A percentile compares a stretch with the other conserved stretches of the same genome.
These are phyloP conservation scores for Lasiosphaeria ovina DNA, from an alignment of 495 filamentous ascomycete genomes.

Conservation along the genomic window DNA sequence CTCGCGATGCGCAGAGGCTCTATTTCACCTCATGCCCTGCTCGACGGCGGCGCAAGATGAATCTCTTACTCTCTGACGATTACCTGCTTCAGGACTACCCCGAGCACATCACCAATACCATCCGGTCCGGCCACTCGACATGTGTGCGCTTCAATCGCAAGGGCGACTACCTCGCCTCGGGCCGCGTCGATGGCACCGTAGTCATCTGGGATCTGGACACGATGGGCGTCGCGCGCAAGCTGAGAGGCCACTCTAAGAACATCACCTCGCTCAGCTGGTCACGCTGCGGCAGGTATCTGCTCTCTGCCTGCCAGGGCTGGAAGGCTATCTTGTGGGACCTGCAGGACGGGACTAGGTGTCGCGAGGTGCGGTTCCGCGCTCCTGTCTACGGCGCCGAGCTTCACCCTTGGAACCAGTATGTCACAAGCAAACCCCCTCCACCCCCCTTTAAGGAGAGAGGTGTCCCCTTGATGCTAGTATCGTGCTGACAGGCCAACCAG, in stretches of 20 bases:
- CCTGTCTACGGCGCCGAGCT: conserved; percentile 94
- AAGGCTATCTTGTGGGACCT: conserved; percentile 95
- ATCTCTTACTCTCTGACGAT: conserved; percentile 52
- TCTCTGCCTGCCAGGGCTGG: conserved; percentile 93
- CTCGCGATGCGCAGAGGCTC: too few relatives aligned
- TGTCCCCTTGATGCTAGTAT: background rate
- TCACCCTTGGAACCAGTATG: conserved; percentile 87
- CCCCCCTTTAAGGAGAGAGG: background rate
- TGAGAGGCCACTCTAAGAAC: conserved; percentile 85
- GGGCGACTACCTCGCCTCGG: conserved; percentile 91
- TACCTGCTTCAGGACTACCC: conserved; percentile 91
- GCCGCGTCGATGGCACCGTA: conserved; percentile 88
- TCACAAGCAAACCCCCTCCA: background rate
- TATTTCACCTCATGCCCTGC: too few relatives aligned
- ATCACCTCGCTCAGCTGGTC: conserved; percentile 95
- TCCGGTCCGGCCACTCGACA: conserved; percentile 67
- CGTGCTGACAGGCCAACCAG: conserved; percentile 38
- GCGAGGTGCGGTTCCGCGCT: conserved; percentile 77
- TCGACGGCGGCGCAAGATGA: conserved; percentile 31
- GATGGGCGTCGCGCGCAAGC: conserved; percentile 88
- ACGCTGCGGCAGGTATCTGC: conserved; percentile 83
- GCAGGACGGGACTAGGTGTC: conserved; percentile 56
- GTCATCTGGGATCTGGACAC: conserved; percentile 97
- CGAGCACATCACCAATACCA: conserved; percentile 78
- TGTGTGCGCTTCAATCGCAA: conserved; percentile 86